These are phyloP conservation scores for Penstemon eatonii DNA, from an alignment of 257 asterid species.

Conservation along the genomic window DNA sequence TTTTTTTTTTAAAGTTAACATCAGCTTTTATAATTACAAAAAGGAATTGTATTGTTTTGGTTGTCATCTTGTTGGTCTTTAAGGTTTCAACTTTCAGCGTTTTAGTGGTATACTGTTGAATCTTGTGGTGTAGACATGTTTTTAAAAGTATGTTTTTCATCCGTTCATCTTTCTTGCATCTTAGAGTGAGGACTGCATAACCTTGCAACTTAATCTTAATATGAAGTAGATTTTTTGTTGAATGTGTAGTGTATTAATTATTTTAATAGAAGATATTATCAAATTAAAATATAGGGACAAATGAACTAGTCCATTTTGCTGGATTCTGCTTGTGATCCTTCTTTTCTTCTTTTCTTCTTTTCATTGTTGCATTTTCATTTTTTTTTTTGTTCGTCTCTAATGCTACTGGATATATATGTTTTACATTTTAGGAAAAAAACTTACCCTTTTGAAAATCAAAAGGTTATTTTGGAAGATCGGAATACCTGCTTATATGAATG, in stretches of 20 bases:
- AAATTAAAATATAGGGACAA: background rate
- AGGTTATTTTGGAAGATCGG: constrained; percentile 22
- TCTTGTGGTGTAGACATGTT: constrained; percentile 2
- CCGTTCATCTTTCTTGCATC: constrained; percentile 10
- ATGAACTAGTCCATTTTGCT: constrained; percentile 12
- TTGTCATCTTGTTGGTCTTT: constrained; percentile 19
- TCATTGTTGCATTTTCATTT: constrained; percentile 11
- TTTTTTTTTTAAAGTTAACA: background rate
- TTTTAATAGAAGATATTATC: background rate
- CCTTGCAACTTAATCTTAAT: constrained; percentile 12
- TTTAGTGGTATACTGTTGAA: background rate
- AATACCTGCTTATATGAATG: constrained; percentile 18
- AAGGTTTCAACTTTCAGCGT: background rate
- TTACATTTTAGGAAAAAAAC: background rate
- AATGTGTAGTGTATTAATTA: constrained; percentile 1
- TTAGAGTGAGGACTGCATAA: constrained; percentile 4
- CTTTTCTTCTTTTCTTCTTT: constrained; percentile 6
- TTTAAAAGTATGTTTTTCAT: constrained; percentile 13
- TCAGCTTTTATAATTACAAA: background rate
- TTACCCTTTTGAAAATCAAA: constrained; percentile 9
- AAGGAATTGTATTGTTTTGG: constrained; percentile 2
- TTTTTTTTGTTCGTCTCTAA: constrained; percentile 1
- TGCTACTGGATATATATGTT: constrained; percentile 8
- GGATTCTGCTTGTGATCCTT: constrained; percentile 8
- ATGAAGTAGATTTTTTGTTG: background rate